Conservation (phyloP, 805 yeast genomes). For the Jamesozyma rosinii region DNA sequence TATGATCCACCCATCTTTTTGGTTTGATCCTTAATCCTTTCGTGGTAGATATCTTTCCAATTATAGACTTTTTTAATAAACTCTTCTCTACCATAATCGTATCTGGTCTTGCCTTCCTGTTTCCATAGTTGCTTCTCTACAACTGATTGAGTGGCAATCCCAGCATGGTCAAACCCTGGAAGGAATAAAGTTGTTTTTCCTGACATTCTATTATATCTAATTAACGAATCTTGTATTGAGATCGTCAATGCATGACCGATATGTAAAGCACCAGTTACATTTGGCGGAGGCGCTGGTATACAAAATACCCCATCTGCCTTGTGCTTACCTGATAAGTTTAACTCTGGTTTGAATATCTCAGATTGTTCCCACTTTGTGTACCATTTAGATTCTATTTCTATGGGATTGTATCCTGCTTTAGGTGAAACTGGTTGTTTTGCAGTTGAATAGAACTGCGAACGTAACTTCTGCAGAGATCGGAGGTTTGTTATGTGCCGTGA, state of each 20-base stretch:
- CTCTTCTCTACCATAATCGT: slow-evolving; percentile 86
- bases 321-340: slow-evolving; percentile 55
- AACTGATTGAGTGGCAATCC: slow-evolving; percentile 95
- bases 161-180: slow-evolving; percentile 98
- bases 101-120: slow-evolving; percentile 73
- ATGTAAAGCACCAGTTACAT: slow-evolving; percentile 95
- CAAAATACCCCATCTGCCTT: slow-evolving; percentile 76
- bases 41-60: slow-evolving; percentile 91
- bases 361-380: slow-evolving; percentile 89
- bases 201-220: slow-evolving; percentile 90
- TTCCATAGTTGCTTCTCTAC: slow-evolving; percentile 93
- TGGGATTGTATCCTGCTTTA: slow-evolving; percentile 52
- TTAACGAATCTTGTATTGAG: slow-evolving; percentile 83
- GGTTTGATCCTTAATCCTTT: slow-evolving; percentile 72
- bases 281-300: slow-evolving; percentile 97
- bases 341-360: slow-evolving; percentile 80
- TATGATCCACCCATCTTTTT: slow-evolving; percentile 87
- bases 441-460: background rate
- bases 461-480: background rate
- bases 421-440: background rate
- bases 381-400: slow-evolving; percentile 89
- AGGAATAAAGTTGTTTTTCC: slow-evolving; percentile 86
- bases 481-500: background rate
- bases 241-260: slow-evolving; percentile 96
- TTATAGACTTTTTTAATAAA: slow-evolving; percentile 86